A percentile compares a stretch with the other conserved stretches of the same genome.
Evolutionary conservation across 345 rosid species (phyloP).

Genomic region (Eutrema yunnanense): DNA sequence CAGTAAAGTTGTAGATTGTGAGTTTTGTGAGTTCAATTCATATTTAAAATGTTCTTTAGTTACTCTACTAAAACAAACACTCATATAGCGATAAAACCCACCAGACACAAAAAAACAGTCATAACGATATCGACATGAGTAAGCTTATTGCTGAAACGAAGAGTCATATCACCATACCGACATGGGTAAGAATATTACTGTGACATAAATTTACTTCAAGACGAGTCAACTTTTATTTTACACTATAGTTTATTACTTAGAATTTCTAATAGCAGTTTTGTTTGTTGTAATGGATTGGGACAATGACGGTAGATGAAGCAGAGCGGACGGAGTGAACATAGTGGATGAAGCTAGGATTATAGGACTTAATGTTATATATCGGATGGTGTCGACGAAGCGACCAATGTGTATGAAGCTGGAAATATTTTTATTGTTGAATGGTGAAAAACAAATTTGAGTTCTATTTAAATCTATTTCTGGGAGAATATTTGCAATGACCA

Average conservation of each 20-base stretch:
- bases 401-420: too few species aligned
- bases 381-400: not conserved
- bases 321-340: not conserved
- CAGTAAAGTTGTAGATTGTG: slow-evolving; percentile 10
- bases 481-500: too few species aligned
- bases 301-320: not conserved
- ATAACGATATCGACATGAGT: not conserved
- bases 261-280: not conserved
- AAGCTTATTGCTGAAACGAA: not conserved
- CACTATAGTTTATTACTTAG: not conserved
- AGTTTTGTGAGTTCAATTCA: not conserved
- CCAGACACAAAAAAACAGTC: not conserved
- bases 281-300: not conserved
- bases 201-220: not conserved
- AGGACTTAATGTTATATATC: not conserved
- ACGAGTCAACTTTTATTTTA: not conserved
- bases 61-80: not conserved
- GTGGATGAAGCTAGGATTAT: not conserved
- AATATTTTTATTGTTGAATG: too few species aligned
- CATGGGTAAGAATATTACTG: not conserved
- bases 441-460: too few species aligned
- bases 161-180: not conserved
- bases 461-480: too few species aligned
- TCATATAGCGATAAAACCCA: not conserved
- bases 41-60: not conserved